phyloP scores from a whole-genome alignment of 2,329 filamentous ascomycete genomes.

The Aspergillus caelatus region DNA sequence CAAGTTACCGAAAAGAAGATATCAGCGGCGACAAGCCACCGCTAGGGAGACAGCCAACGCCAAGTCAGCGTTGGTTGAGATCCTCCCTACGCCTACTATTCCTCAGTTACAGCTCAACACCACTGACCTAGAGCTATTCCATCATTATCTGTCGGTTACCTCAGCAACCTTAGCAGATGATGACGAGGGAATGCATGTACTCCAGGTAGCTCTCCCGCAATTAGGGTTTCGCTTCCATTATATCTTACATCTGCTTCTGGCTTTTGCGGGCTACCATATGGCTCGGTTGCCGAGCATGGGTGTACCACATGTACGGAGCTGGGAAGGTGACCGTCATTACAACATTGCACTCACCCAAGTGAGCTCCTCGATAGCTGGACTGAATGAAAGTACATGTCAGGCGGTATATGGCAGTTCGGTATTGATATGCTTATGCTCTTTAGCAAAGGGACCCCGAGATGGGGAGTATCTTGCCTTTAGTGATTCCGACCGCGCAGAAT shows the following conservation, averaged over 20 bases:
- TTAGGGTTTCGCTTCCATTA: background rate
- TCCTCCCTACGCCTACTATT: background rate
- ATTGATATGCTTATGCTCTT: background rate
- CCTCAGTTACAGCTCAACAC: background rate
- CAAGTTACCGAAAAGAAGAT: background rate
- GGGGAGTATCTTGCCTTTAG: background rate
- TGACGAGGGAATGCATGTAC: background rate
- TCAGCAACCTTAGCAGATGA: background rate
- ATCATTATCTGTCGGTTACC: background rate
- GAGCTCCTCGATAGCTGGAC: background rate
- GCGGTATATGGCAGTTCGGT: background rate
- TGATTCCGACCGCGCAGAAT: background rate
- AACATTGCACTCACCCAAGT: background rate
- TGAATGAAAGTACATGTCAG: background rate
- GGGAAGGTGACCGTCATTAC: background rate
- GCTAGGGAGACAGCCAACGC: background rate
- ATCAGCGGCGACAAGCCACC: background rate
- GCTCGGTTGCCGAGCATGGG: background rate
- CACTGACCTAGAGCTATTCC: background rate
- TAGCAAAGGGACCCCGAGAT: background rate
- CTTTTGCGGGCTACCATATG: background rate
- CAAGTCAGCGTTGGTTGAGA: background rate
- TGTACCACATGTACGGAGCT: background rate
- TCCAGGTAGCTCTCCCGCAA: background rate
- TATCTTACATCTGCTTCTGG: background rate